Percentiles rank a stretch among this genome's conserved stretches.
These are phyloP conservation scores for Pseudomassariella vexata DNA, from an alignment of 2,329 filamentous ascomycete species.

Conservation along the genomic window DNA sequence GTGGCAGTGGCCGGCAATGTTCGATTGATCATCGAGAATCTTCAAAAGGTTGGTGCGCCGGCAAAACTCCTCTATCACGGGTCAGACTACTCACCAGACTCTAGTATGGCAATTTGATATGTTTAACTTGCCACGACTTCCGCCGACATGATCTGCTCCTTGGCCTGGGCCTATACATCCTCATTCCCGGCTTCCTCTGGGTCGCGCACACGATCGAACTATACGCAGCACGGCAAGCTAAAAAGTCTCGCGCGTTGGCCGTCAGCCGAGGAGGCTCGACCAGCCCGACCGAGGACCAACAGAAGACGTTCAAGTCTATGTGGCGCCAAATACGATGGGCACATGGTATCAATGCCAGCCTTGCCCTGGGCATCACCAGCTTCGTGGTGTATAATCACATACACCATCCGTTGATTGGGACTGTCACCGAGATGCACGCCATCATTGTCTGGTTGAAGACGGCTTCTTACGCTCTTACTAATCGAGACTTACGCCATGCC, in stretches of 20 bases:
- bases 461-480: slow-evolving; percentile 92
- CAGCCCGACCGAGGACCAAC: slow-evolving; percentile 54
- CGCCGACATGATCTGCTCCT: slow-evolving; percentile 70
- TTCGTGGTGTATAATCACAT: slow-evolving; percentile 86
- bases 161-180: slow-evolving; percentile 72
- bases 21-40: slow-evolving; percentile 92
- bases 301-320: slow-evolving; percentile 62
- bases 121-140: slow-evolving; percentile 84
- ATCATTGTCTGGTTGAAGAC: slow-evolving; percentile 96
- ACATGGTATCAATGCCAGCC: slow-evolving; percentile 77
- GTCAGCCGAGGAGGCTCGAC: slow-evolving; percentile 41
- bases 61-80: neutral
- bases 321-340: slow-evolving; percentile 78
- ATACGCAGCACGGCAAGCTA: slow-evolving; percentile 73
- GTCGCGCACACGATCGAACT: slow-evolving; percentile 87
- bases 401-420: slow-evolving; percentile 89
- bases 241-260: slow-evolving; percentile 52
- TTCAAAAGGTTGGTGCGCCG: slow-evolving; percentile 65
- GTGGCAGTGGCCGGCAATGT: slow-evolving; percentile 79
- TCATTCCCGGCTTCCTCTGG: slow-evolving; percentile 87
- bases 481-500: slow-evolving; percentile 88
- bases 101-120: slow-evolving; percentile 92
- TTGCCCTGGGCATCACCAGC: slow-evolving; percentile 75
- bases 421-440: slow-evolving; percentile 82
- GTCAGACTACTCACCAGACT: slow-evolving; percentile 7